These are phyloP conservation scores for Penicillium sp. DNA, from an alignment of 2,329 filamentous ascomycete genomes.

Conservation along the genomic window DNA sequence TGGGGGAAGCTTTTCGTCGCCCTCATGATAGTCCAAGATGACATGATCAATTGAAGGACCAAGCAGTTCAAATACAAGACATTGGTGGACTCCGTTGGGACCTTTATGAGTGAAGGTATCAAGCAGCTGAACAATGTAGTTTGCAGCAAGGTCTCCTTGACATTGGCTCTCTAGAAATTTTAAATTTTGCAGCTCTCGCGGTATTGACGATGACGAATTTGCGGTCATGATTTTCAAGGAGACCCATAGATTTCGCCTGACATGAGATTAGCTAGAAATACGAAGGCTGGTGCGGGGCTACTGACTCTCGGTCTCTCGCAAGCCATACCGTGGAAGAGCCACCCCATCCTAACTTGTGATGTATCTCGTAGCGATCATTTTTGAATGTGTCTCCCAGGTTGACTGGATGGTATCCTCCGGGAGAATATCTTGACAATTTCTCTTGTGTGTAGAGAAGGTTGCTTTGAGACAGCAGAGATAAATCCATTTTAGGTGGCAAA, in stretches of 20 bases:
- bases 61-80: conserved; percentile 37
- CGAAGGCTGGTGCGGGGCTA: neutral
- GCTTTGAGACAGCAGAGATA: neutral
- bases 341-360: conserved; percentile 51
- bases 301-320: conserved; percentile 35
- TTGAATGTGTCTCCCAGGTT: conserved; percentile 46
- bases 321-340: conserved; percentile 52
- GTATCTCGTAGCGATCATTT: conserved; percentile 44
- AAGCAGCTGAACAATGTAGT: conserved; percentile 31
- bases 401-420: conserved; percentile 48
- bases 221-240: conserved; percentile 39
- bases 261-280: conserved; percentile 9
- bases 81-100: conserved; percentile 38
- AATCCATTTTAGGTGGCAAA: neutral
- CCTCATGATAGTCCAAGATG: conserved; percentile 20
- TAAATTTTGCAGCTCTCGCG: conserved; percentile 24
- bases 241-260: conserved; percentile 27
- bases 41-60: conserved; percentile 32
- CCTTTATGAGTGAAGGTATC: conserved; percentile 35
- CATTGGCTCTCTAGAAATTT: conserved; percentile 9
- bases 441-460: neutral
- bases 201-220: conserved; percentile 10
- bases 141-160: conserved; percentile 15
- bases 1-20: conserved; percentile 22
- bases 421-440: neutral